Base-by-base conservation (phyloP, 345 rosid genomes). In the Melaleuca alternifolia region DNA sequence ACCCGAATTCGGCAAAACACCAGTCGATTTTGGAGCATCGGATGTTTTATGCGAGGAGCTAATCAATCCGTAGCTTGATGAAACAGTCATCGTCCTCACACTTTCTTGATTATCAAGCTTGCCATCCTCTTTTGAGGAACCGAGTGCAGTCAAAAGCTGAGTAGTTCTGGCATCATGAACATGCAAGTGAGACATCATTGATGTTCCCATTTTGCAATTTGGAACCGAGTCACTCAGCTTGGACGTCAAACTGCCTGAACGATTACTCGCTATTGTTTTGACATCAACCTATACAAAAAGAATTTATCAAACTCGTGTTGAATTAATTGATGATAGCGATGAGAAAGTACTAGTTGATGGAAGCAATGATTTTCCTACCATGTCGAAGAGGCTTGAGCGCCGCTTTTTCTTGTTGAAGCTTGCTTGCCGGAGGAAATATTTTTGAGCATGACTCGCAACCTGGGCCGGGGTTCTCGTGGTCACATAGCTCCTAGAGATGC, bases 371-470 rank as follows among this genome's bases (percentile, higher is more conserved):
- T 30, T 30, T 3, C 6, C 87, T n/a, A 93, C 95, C 90, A 91
- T 87, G 91, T 94, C 96, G 24, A 94, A 94, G 57, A 94, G 91
- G 89, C 96, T 92, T 1, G 93, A 90, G 23, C 95, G 93, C 13
- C 94, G 88, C 84, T 90, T 92, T 91, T 90, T 92, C 87, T 91
- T 90, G 90, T 87, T 83, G 85, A 92, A 88, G 85, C 75, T 82
- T 3, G 89, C 84, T 61, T 85, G 94, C 57, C 96, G 90, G 33
- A 94, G 96, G 84, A 94, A 93, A 87, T 92, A 91, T 85, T 93
- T 94, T 26, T 93, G 96, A 83, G 96, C 96, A 90, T 93, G 96
- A 57, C 96, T 93, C 4, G 96, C 96, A 85, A 93, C 94, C 90
- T 93, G 95, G 16, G 95, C 92, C 18, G 95, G 94, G 61, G 93